A percentile compares a stretch with the other conserved stretches of the same genome.
Evolutionary conservation across 2,329 filamentous ascomycete species (phyloP).

Genomic region (Ascochyta lentis): DNA sequence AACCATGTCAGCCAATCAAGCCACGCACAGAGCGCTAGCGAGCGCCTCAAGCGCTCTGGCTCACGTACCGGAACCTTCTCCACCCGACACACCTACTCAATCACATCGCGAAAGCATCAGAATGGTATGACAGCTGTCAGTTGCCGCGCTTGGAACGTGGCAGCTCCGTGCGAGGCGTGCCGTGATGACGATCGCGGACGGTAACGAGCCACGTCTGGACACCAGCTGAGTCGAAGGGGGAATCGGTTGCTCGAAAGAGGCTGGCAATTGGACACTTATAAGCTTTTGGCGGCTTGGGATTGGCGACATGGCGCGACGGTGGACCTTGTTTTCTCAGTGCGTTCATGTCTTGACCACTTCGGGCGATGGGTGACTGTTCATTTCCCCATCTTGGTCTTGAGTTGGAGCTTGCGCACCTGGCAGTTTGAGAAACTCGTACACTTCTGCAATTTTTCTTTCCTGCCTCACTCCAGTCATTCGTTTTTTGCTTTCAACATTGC

Average conservation of each 20-base stretch:
- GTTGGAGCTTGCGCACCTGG: not conserved
- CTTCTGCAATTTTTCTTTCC: not conserved
- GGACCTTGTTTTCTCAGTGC: slow-evolving; percentile 18
- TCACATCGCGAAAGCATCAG: slow-evolving; percentile 3
- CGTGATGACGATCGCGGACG: slow-evolving; percentile 6
- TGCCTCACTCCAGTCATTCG: not conserved
- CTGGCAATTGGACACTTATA: not conserved
- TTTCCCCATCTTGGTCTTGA: slow-evolving; percentile 6
- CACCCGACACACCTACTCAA: slow-evolving; percentile 13
- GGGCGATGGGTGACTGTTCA: slow-evolving; percentile 2
- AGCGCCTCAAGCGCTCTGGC: slow-evolving; percentile 22
- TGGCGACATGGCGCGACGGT: slow-evolving; percentile 13
- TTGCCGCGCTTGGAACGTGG: slow-evolving; percentile 4
- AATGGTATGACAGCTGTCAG: slow-evolving; percentile 10
- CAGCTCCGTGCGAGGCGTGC: slow-evolving; percentile 3
- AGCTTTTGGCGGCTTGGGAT: slow-evolving; percentile 18
- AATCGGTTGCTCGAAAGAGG: not conserved
- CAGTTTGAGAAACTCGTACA: not conserved
- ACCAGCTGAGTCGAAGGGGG: slow-evolving; percentile 10
- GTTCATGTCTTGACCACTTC: slow-evolving; percentile 14
- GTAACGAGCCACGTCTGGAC: slow-evolving; percentile 17
- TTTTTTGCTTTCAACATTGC: not conserved
- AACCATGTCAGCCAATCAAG: slow-evolving; percentile 21
- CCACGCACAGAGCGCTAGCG: slow-evolving; percentile 19
- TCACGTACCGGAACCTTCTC: slow-evolving; percentile 3